Evolutionary conservation across 306 rosid species (phyloP).

Genomic region (Luffa acutangula): DNA sequence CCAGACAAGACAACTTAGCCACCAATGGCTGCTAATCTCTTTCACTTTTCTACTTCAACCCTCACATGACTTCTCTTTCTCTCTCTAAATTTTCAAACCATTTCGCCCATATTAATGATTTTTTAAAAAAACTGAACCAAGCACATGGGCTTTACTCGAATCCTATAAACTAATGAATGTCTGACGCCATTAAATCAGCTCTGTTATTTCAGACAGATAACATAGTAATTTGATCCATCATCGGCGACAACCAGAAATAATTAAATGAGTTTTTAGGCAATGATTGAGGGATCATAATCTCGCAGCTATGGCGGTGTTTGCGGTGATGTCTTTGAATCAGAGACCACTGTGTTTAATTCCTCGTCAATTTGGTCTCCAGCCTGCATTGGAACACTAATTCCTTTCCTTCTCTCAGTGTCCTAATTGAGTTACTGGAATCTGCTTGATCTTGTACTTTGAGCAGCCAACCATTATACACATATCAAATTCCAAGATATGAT

Average conservation of each 20-base stretch:
- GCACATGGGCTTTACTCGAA: constrained; percentile 55
- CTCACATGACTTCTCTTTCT: neutral
- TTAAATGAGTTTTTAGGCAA: constrained; percentile 13
- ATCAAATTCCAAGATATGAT: neutral
- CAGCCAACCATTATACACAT: constrained; percentile 4
- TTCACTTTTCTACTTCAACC: neutral
- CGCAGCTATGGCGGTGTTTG: constrained; percentile 40
- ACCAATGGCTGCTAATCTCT: neutral
- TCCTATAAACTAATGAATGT: constrained; percentile 17
- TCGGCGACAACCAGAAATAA: neutral
- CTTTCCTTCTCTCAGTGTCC: neutral
- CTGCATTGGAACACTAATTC: constrained; percentile 7
- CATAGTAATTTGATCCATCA: constrained; percentile 5
- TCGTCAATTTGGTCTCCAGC: neutral
- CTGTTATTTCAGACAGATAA: constrained; percentile 4
- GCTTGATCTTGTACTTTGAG: neutral
- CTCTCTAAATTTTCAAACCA: neutral
- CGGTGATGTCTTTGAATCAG: constrained; percentile 40
- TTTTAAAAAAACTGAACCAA: constrained; percentile 22
- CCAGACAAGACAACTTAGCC: neutral
- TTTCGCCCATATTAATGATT: neutral
- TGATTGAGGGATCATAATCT: constrained; percentile 57
- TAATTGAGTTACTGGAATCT: neutral
- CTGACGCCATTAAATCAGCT: constrained; percentile 28
- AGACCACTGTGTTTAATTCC: constrained; percentile 17